Percentiles rank a stretch among this genome's conserved stretches.
Conservation (phyloP, 225 moss, liverwort and hornwort genomes). For the Pseudisothecium myosuroides region DNA sequence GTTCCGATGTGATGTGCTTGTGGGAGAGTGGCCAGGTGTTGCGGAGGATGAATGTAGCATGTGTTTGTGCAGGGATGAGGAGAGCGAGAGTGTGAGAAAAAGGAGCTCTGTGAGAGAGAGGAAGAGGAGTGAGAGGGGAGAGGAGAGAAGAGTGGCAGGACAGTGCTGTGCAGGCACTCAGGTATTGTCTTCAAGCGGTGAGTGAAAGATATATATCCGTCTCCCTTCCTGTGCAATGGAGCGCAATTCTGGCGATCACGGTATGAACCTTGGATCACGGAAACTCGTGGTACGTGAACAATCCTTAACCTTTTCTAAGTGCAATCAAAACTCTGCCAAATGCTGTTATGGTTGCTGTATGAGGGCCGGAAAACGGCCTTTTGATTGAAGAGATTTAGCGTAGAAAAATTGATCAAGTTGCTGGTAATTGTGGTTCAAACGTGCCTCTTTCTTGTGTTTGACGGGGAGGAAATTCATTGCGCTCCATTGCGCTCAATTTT, state of each 20-base stretch:
- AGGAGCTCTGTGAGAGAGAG: constrained; percentile 67
- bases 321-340: neutral
- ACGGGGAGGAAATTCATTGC: neutral
- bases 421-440: neutral
- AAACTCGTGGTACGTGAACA: constrained; percentile 56
- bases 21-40: constrained; percentile 53
- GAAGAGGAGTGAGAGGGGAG: constrained; percentile 77
- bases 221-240: constrained; percentile 34
- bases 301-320: neutral
- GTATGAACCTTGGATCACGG: constrained; percentile 55
- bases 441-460: neutral
- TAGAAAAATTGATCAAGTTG: neutral
- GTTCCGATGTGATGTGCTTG: constrained; percentile 45
- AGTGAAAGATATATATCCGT: constrained; percentile 2
- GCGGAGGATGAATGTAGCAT: constrained; percentile 73
- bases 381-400: neutral
- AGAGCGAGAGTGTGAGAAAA: constrained; percentile 73
- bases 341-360: neutral
- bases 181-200: constrained; percentile 31
- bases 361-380: neutral
- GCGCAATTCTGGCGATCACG: constrained; percentile 47
- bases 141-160: constrained; percentile 74
- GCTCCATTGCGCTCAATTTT: too few relatives aligned
- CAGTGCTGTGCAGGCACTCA: constrained; percentile 66
- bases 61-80: constrained; percentile 83